Percentiles rank a stretch among this genome's conserved stretches.
These are phyloP conservation scores for Neurospora sp. DNA, from an alignment of 495 filamentous ascomycete species.

Conservation along the genomic window DNA sequence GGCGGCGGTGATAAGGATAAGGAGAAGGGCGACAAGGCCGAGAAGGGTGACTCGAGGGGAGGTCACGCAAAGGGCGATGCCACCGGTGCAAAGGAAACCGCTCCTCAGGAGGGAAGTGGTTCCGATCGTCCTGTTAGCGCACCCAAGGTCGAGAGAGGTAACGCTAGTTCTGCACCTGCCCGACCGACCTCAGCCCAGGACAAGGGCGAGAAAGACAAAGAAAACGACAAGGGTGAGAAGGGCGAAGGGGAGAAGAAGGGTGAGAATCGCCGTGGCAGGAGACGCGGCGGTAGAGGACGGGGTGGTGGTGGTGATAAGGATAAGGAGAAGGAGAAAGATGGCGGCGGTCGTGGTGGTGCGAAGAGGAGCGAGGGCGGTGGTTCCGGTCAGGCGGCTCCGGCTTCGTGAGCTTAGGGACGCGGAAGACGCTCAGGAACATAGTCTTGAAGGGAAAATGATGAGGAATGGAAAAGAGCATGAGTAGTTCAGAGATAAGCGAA, in stretches of 20 bases:
- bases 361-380: conserved; percentile 2
- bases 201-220: background rate
- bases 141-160: background rate
- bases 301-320: conserved; percentile 4
- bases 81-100: background rate
- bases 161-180: background rate
- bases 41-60: conserved; percentile 4
- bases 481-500: conserved; percentile 1
- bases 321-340: conserved; percentile 6
- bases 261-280: conserved; percentile 11
- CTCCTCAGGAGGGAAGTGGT: background rate
- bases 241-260: background rate
- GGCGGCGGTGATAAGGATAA: conserved; percentile 6
- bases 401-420: background rate
- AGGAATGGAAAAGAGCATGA: background rate
- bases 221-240: background rate
- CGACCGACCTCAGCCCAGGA: background rate
- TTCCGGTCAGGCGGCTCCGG: background rate
- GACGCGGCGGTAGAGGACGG: conserved; percentile 12
- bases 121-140: background rate
- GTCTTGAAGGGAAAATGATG: background rate
- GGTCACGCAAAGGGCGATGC: background rate
- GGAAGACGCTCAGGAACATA: background rate
- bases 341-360: conserved; percentile 1
- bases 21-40: conserved; percentile 7